phyloP scores from a whole-genome alignment of 78 protist genomes.

The Dictyostelium discoideum region DNA sequence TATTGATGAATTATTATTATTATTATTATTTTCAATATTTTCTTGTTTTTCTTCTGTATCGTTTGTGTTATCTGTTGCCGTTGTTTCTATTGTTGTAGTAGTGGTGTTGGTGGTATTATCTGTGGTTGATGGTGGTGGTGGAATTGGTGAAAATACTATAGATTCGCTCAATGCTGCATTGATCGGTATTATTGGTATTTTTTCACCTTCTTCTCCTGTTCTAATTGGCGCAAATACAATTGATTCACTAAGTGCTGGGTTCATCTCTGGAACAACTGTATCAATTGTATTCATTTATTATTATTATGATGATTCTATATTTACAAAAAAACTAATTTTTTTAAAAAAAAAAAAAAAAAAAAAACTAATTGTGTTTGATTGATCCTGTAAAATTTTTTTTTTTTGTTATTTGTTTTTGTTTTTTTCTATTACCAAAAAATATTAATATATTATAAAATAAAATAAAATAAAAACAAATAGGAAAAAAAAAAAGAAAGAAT shows the following conservation, averaged over 20 bases:
- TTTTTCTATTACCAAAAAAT: background rate
- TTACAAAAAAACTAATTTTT: background rate
- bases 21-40: background rate
- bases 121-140: background rate
- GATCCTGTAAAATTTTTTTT: background rate
- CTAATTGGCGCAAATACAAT: background rate
- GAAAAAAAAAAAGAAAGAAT: background rate
- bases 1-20: background rate
- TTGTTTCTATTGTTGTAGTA: background rate
- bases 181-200: background rate
- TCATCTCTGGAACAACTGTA: background rate
- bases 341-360: background rate
- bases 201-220: background rate
- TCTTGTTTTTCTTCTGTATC: background rate
- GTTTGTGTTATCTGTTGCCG: background rate
- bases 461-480: background rate
- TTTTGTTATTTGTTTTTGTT: background rate
- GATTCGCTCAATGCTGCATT: conserved; percentile 15
- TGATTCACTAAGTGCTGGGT: conserved; percentile 22
- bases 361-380: background rate
- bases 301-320: background rate
- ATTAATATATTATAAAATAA: background rate
- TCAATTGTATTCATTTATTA: background rate
- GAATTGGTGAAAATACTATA: background rate
- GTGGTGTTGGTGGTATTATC: background rate